These are phyloP conservation scores for Phytophthora pistaciae DNA, from an alignment of 352 stramenopile genomes.

Conservation along the genomic window DNA sequence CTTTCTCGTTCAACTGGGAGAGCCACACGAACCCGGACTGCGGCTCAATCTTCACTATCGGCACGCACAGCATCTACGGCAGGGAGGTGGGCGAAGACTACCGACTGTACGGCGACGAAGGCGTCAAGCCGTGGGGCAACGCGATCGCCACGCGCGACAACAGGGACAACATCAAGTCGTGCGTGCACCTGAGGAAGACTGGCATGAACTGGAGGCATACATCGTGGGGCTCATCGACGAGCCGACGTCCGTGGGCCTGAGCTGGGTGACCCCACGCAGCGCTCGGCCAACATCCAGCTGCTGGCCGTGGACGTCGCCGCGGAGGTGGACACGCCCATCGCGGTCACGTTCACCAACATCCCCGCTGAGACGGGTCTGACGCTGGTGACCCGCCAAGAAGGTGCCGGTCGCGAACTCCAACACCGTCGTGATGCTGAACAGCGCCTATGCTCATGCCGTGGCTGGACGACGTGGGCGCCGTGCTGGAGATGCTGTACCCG, in stretches of 20 bases:
- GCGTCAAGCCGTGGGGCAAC: conserved; percentile 43
- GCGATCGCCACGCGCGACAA: conserved; percentile 41
- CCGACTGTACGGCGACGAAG: too few relatives aligned
- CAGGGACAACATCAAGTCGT: conserved; percentile 46
- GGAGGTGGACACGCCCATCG: conserved; percentile 38
- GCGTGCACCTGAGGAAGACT: conserved; percentile 38
- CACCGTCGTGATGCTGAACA: conserved; percentile 47
- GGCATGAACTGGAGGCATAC: conserved; percentile 39
- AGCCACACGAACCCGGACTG: too few relatives aligned
- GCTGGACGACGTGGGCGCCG: conserved; percentile 37
- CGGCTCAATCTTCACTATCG: too few relatives aligned
- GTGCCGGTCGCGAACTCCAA: conserved; percentile 42
- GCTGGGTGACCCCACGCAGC: conserved; percentile 39
- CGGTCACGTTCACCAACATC: conserved; percentile 46
- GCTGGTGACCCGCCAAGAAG: conserved; percentile 34
- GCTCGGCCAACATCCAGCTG: conserved; percentile 42
- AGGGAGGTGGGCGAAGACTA: too few relatives aligned
- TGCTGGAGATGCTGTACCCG: conserved; percentile 46
- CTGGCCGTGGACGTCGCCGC: conserved; percentile 37
- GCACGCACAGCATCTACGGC: too few relatives aligned
- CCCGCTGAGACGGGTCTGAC: conserved; percentile 32
- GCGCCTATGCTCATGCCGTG: conserved; percentile 41
- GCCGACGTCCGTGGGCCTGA: conserved; percentile 39
- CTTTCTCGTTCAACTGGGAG: too few relatives aligned
- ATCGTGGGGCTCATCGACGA: conserved; percentile 39